phyloP scores from a whole-genome alignment of 805 yeast species.

The Teunomyces pallodes region DNA sequence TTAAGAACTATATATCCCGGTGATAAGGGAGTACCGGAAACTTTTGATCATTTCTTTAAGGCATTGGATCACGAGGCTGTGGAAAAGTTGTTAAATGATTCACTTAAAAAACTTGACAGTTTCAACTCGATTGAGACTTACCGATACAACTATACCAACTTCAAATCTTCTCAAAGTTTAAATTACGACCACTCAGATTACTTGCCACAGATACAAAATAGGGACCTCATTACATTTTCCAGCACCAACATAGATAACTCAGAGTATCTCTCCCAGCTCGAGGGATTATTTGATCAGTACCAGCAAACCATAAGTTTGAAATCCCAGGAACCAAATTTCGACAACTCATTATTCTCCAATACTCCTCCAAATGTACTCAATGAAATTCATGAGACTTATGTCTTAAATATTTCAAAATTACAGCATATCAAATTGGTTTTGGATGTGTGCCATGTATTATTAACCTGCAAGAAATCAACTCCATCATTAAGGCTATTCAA shows the following conservation, averaged over 20 bases:
- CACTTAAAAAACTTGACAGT: conserved; percentile 11
- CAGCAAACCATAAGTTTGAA: not conserved
- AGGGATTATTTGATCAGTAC: conserved; percentile 14
- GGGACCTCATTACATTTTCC: conserved; percentile 12
- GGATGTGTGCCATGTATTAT: not conserved
- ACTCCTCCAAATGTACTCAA: not conserved
- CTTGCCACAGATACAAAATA: conserved; percentile 15
- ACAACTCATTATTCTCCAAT: not conserved
- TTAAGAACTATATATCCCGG: conserved; percentile 10
- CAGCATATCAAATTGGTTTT: conserved; percentile 6
- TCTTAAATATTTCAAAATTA: not conserved
- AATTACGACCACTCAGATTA: conserved; percentile 33
- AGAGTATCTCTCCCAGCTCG: conserved; percentile 21
- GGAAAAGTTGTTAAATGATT: conserved; percentile 8
- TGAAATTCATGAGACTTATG: not conserved
- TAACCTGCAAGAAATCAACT: conserved; percentile 11
- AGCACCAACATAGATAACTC: conserved; percentile 13
- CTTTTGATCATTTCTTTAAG: conserved; percentile 13
- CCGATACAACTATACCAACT: conserved; percentile 21
- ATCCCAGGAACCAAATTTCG: not conserved
- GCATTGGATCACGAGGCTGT: conserved; percentile 11
- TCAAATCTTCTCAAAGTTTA: conserved; percentile 31
- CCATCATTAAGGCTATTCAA: conserved; percentile 26
- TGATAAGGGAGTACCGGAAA: conserved; percentile 8
- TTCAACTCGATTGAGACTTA: conserved; percentile 24